A percentile compares a stretch with the other conserved stretches of the same genome.
Conservation (phyloP, 139 green algal species). For the Coelastrella sp. region DNA sequence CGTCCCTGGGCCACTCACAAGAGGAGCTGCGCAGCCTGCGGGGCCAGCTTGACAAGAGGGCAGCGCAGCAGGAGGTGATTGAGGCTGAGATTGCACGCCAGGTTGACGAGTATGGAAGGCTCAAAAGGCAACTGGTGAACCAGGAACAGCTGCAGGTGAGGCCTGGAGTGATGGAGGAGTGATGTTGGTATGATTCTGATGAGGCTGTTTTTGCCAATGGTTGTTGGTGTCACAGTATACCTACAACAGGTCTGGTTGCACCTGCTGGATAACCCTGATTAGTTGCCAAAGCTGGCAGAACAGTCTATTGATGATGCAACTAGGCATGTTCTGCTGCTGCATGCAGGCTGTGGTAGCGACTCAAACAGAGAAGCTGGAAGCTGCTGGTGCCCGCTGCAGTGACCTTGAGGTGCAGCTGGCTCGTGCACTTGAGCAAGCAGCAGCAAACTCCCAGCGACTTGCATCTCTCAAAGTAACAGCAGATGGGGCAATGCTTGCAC, state of each 20-base stretch:
- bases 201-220: background rate
- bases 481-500: conserved; percentile 27
- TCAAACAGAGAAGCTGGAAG: conserved; percentile 50
- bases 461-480: conserved; percentile 46
- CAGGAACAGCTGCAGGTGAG: conserved; percentile 54
- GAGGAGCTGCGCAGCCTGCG: conserved; percentile 32
- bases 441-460: conserved; percentile 25
- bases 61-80: conserved; percentile 44
- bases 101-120: conserved; percentile 34
- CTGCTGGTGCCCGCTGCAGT: conserved; percentile 1
- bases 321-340: background rate
- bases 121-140: conserved; percentile 39
- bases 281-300: too few species aligned
- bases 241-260: too few species aligned
- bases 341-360: conserved; percentile 29
- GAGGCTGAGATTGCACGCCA: conserved; percentile 42
- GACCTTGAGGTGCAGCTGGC: conserved; percentile 47
- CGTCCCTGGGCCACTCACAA: conserved; percentile 14
- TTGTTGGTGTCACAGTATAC: background rate
- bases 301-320: too few species aligned
- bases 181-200: background rate
- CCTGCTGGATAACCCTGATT: too few species aligned
- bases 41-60: conserved; percentile 20
- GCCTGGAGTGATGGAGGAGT: background rate
- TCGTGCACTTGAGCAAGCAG: background rate